Percentiles rank a stretch among this genome's conserved stretches.
Evolutionary conservation across 371 early-diverging fungal genomes (phyloP).

Genomic region (Entomophthora muscae): DNA sequence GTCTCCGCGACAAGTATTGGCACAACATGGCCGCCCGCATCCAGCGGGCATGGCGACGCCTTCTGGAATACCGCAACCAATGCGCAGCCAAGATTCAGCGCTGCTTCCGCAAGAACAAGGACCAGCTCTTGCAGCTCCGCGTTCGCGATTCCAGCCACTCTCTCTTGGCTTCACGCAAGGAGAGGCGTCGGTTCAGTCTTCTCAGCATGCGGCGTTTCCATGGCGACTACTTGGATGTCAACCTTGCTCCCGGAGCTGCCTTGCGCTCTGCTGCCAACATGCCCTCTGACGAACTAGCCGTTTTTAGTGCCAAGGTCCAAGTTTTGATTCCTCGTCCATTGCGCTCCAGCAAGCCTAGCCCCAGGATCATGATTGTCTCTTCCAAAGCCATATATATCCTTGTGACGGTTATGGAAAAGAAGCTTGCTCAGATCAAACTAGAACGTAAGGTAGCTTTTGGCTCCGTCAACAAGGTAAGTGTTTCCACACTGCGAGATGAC

Average conservation of each 20-base stretch:
- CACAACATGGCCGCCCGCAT: conserved; percentile 90
- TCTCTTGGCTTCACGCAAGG: conserved; percentile 76
- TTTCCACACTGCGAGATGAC: conserved; percentile 61
- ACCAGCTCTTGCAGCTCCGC: conserved; percentile 73
- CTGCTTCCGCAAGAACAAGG: conserved; percentile 75
- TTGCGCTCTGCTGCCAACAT: conserved; percentile 22
- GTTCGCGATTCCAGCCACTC: conserved; percentile 85
- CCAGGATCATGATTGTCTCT: conserved; percentile 50
- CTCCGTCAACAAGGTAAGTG: conserved; percentile 29
- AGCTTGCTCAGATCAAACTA: conserved; percentile 27
- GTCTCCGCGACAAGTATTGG: conserved; percentile 86
- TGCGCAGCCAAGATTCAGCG: conserved; percentile 63
- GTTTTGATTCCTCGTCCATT: conserved; percentile 53
- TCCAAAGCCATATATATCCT: conserved; percentile 35
- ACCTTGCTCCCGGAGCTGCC: conserved; percentile 24
- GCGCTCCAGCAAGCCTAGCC: conserved; percentile 61
- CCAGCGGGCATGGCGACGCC: conserved; percentile 77
- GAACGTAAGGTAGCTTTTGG: conserved; percentile 31
- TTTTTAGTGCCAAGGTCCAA: conserved; percentile 48
- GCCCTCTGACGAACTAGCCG: conserved; percentile 28
- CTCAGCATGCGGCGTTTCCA: conserved; percentile 66
- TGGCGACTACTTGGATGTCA: conserved; percentile 81
- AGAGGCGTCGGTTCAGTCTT: conserved; percentile 74
- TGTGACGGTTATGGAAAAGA: conserved; percentile 30
- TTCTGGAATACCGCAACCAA: conserved; percentile 48